Percentiles rank a stretch among this genome's conserved stretches.
These are phyloP conservation scores for Mrakia hoshinonis DNA, from an alignment of 768 basidiomycete species.

Conservation along the genomic window DNA sequence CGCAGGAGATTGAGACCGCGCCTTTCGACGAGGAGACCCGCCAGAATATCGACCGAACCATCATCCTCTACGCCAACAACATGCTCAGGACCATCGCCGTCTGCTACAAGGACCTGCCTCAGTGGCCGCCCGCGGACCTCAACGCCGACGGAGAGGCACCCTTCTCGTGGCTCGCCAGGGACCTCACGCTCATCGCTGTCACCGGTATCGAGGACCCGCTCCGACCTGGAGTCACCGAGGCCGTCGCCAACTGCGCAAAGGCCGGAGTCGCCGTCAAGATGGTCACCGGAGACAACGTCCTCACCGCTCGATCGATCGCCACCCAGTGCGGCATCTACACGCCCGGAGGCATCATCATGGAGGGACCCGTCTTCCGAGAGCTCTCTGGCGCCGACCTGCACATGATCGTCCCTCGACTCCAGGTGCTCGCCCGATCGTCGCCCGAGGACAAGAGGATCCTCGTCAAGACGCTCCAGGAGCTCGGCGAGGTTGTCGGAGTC, in stretches of 20 bases:
- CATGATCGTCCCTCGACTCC: slow-evolving; percentile 79
- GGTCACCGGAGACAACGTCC: slow-evolving; percentile 96
- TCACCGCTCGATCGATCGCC: slow-evolving; percentile 93
- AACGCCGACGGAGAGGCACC: slow-evolving; percentile 40
- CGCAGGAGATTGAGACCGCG: slow-evolving; percentile 49
- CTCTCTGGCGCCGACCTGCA: slow-evolving; percentile 50
- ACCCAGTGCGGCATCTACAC: slow-evolving; percentile 92
- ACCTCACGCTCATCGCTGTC: slow-evolving; percentile 79
- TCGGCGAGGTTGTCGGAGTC: slow-evolving; percentile 87
- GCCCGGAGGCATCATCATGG: slow-evolving; percentile 91
- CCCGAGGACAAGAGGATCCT: slow-evolving; percentile 94
- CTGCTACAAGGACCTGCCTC: slow-evolving; percentile 77
- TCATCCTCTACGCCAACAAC: slow-evolving; percentile 93
- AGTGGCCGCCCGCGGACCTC: slow-evolving; percentile 67
- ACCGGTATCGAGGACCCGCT: slow-evolving; percentile 95
- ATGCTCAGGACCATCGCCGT: slow-evolving; percentile 86
- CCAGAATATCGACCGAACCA: slow-evolving; percentile 62
- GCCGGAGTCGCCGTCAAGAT: slow-evolving; percentile 94
- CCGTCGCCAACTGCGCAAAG: slow-evolving; percentile 64
- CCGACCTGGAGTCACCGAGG: slow-evolving; percentile 76
- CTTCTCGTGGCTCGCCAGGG: slow-evolving; percentile 60
- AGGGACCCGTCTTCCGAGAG: slow-evolving; percentile 80
- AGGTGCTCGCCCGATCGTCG: slow-evolving; percentile 93
- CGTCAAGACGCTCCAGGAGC: slow-evolving; percentile 72
- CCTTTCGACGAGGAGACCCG: slow-evolving; percentile 58